These are phyloP conservation scores for Medicago arabica DNA, from an alignment of 306 rosid genomes.

Conservation along the genomic window DNA sequence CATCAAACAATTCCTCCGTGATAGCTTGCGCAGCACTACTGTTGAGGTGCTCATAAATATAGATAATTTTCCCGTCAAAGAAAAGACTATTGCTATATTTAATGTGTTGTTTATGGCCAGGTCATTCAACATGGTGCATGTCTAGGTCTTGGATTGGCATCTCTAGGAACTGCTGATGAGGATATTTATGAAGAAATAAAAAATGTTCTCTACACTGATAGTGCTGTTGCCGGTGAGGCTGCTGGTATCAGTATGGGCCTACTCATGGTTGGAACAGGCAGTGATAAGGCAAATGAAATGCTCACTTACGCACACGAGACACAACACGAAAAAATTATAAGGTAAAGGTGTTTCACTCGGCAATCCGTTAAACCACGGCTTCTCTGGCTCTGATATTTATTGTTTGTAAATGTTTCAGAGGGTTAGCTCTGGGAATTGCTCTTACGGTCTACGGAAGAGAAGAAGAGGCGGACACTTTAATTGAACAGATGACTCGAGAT, in stretches of 20 bases:
- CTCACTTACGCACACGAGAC: slow-evolving; percentile 97
- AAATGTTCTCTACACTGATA: slow-evolving; percentile 87
- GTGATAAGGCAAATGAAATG: slow-evolving; percentile 98
- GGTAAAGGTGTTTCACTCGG: slow-evolving; percentile 52
- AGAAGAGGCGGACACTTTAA: slow-evolving; percentile 94
- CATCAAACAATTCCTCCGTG: slow-evolving; percentile 94
- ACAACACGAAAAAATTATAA: slow-evolving; percentile 88
- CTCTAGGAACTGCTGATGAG: slow-evolving; percentile 95
- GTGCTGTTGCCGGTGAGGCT: slow-evolving; percentile 98
- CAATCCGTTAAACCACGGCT: slow-evolving; percentile 13
- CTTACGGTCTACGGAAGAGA: slow-evolving; percentile 98
- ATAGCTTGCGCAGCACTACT: slow-evolving; percentile 84
- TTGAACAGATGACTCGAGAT: slow-evolving; percentile 97
- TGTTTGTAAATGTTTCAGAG: slow-evolving; percentile 59
- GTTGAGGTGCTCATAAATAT: slow-evolving; percentile 77
- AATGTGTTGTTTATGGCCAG: slow-evolving; percentile 52
- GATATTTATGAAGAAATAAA: slow-evolving; percentile 87
- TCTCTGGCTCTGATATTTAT: slow-evolving; percentile 38
- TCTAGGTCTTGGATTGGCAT: slow-evolving; percentile 96
- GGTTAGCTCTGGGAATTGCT: slow-evolving; percentile 90
- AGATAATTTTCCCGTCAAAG: slow-evolving; percentile 13
- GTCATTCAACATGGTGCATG: slow-evolving; percentile 99
- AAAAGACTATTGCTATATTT: slow-evolving; percentile 30
- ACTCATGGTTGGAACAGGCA: slow-evolving; percentile 98
- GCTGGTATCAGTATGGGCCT: slow-evolving; percentile 99